phyloP scores from a whole-genome alignment of 768 basidiomycete species.

The Filobasidium wieringae region DNA sequence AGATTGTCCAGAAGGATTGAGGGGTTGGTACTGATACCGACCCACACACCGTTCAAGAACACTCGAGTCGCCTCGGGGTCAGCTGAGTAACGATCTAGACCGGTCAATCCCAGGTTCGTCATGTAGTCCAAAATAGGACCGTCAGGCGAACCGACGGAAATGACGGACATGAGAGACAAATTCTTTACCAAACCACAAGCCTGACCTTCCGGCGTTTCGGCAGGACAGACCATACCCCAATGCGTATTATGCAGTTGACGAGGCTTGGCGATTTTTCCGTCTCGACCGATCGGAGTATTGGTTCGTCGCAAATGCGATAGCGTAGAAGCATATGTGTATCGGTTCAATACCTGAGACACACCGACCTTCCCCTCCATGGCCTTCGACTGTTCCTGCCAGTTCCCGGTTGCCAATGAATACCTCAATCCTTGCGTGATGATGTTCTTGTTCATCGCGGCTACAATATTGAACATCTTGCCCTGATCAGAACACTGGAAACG shows the following conservation, averaged over 20 bases:
- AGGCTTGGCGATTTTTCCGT: constrained; percentile 98
- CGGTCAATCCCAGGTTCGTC: constrained; percentile 96
- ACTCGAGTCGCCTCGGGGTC: constrained; percentile 78
- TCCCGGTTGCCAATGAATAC: constrained; percentile 94
- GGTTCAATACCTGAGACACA: constrained; percentile 94
- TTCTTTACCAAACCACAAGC: constrained; percentile 99
- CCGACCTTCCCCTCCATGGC: constrained; percentile 96
- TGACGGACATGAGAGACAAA: constrained; percentile 90
- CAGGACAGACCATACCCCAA: constrained; percentile 99
- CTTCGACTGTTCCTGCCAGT: constrained; percentile 99
- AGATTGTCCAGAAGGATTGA: constrained; percentile 84
- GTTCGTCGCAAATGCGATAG: constrained; percentile 94
- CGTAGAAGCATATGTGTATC: constrained; percentile 97
- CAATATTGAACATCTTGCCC: constrained; percentile 85
- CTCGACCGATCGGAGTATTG: constrained; percentile 94
- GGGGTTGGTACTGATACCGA: constrained; percentile 94
- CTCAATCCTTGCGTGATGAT: constrained; percentile 97
- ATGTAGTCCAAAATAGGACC: constrained; percentile 95
- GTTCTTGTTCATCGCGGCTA: constrained; percentile 83
- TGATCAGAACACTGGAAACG: constrained; percentile 76
- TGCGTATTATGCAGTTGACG: constrained; percentile 98
- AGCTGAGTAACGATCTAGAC: constrained; percentile 78
- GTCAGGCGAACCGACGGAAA: constrained; percentile 91
- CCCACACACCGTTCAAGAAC: constrained; percentile 99
- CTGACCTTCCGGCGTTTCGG: constrained; percentile 98